A percentile compares a stretch with the other conserved stretches of the same genome.
Conservation (phyloP, 495 filamentous ascomycete species). For the Neurospora sublineolata region DNA sequence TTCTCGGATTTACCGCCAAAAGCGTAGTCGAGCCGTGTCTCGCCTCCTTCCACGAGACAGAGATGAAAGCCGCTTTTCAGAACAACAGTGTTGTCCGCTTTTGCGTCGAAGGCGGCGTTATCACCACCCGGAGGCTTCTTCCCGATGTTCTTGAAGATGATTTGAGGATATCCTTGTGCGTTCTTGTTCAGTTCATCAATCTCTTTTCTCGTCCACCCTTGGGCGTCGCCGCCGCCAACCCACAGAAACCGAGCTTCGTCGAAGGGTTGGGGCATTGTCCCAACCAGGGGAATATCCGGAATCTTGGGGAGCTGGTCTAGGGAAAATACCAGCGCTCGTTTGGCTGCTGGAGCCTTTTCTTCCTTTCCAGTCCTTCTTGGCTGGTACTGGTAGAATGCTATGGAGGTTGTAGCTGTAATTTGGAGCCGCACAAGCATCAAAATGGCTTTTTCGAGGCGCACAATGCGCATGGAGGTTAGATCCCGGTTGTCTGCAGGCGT, state of each 20-base stretch:
- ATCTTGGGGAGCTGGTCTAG: slow-evolving; percentile 11
- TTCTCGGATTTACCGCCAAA: neutral
- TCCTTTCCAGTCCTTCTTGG: neutral
- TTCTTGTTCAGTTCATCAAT: neutral
- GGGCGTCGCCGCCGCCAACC: slow-evolving; percentile 14
- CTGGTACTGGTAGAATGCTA: neutral
- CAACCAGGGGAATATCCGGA: slow-evolving; percentile 23
- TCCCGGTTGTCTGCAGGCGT: neutral
- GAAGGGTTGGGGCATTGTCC: slow-evolving; percentile 28
- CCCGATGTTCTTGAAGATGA: neutral
- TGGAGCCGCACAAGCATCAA: slow-evolving; percentile 10
- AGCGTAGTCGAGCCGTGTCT: neutral
- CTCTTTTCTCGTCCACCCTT: neutral
- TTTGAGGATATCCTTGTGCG: neutral
- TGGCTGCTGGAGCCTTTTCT: neutral
- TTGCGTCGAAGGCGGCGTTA: neutral
- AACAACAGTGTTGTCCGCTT: neutral
- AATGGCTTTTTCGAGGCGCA: neutral
- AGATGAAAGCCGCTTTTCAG: neutral
- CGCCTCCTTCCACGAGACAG: neutral
- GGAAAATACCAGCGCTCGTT: slow-evolving; percentile 10
- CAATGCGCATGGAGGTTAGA: slow-evolving; percentile 3
- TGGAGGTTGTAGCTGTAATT: neutral
- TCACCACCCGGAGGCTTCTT: neutral
- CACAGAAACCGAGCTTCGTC: slow-evolving; percentile 31